Percentiles rank a stretch among this genome's conserved stretches.
Evolutionary conservation across 2,329 filamentous ascomycete species (phyloP).

Genomic region (Didymella sp.): DNA sequence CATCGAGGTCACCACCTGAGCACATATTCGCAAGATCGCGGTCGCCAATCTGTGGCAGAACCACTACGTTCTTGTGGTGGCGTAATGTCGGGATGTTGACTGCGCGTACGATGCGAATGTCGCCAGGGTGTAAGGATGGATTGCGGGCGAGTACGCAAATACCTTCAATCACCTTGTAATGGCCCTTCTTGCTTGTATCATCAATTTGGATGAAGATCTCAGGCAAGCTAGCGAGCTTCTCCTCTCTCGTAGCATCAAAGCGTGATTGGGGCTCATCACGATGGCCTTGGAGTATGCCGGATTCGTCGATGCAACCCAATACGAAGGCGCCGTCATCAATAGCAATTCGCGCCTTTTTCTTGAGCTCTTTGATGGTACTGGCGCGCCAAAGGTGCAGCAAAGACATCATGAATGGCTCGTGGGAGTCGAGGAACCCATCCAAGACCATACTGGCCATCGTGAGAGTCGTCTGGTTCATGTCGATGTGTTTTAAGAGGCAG

Average conservation of each 20-base stretch:
- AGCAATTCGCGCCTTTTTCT: conserved; percentile 87
- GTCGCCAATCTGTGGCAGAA: conserved; percentile 84
- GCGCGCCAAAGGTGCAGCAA: conserved; percentile 83
- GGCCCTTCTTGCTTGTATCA: conserved; percentile 59
- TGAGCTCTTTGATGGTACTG: conserved; percentile 88
- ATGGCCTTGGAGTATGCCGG: conserved; percentile 75
- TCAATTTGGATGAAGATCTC: conserved; percentile 90
- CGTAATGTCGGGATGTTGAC: conserved; percentile 75
- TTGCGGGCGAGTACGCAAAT: conserved; percentile 88
- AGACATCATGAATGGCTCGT: conserved; percentile 83
- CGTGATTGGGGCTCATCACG: conserved; percentile 57
- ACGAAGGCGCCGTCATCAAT: conserved; percentile 86
- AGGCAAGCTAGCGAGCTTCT: conserved; percentile 61
- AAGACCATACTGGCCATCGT: conserved; percentile 76
- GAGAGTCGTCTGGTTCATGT: conserved; percentile 83
- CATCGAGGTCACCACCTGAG: conserved; percentile 93
- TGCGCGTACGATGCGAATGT: conserved; percentile 85
- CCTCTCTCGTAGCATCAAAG: conserved; percentile 55
- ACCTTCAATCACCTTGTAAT: conserved; percentile 73
- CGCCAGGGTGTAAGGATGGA: conserved; percentile 90
- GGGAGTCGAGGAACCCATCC: conserved; percentile 75
- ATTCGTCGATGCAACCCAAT: conserved; percentile 89
- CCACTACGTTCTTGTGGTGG: conserved; percentile 84
- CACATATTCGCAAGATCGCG: conserved; percentile 91
- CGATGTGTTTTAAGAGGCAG: conserved; percentile 76